Evolutionary conservation across 805 yeast genomes (phyloP), one percentile per base, ranked within the genome.

Genomic region (Cyberlindnera veronae): DNA sequence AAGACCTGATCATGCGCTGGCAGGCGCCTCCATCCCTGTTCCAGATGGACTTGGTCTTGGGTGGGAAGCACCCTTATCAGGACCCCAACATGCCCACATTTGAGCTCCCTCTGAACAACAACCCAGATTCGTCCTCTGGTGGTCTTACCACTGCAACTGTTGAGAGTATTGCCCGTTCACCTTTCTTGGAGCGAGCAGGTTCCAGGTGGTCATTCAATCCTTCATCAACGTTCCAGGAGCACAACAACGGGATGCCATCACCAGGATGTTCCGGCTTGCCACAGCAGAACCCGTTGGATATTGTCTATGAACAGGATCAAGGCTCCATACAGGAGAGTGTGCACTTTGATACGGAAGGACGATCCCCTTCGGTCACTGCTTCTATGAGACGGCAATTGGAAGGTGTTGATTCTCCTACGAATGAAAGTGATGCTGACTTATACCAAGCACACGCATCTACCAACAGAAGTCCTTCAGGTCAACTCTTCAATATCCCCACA

Each of bases 1-100:
- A 66, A 38, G 65, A 63, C 10, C 53, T 61, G 33, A 42, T 67
- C 27, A 50, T 62, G 1, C 53, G 69, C 19, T 67, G 67, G 66
- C 53, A 62, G 29, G 57, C 67, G 3, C 54, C 65, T 3, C 51
- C 41, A 23, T 49, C 61, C 12, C 51, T 57, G 17, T 49, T 50
- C 29, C 53, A 39, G 17, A 58, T 51, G 15, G 60, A 54, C 21
- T 60, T 54, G 19, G 51, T 60, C 10, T 45, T 67, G 28, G 54
- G 51, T 29, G 68, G 68, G 2, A 49, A 40, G 9, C 71, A 66
- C 39, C 62, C 64, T 0, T 66, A 38, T 26, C 61, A 57, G n/a
- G 67, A 37, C 12, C 29, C 32, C 3, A 45, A 49, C 9, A 11
- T 55, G 22, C 54, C 57, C 1, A 16, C 34, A 11, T 30, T 53